Evolutionary conservation across 2,329 filamentous ascomycete species (phyloP).

Genomic region (Aspergillus intermedius): DNA sequence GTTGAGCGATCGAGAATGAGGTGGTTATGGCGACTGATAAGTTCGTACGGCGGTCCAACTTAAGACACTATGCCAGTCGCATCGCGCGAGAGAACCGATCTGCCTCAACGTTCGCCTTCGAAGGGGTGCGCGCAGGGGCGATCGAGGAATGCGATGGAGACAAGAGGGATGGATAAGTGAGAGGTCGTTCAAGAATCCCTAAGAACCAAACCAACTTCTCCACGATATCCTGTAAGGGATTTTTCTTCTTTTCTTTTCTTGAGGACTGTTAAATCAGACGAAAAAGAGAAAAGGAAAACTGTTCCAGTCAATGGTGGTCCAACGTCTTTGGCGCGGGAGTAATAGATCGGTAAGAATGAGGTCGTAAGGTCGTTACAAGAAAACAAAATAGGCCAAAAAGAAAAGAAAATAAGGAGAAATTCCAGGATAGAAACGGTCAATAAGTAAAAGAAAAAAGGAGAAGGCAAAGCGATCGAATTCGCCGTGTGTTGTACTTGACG

Average conservation of each 20-base stretch:
- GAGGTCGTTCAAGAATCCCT: not conserved
- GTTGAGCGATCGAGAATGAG: not conserved
- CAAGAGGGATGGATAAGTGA: not conserved
- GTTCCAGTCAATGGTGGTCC: constrained; percentile 6
- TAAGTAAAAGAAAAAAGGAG: constrained; percentile 17
- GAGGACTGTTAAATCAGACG: not conserved
- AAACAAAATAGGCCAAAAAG: constrained; percentile 11
- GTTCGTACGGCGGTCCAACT: not conserved
- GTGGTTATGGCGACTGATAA: not conserved
- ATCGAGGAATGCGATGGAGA: not conserved
- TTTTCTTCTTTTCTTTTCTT: not conserved
- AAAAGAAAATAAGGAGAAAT: constrained; percentile 6
- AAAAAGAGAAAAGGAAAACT: not conserved
- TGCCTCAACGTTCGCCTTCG: not conserved
- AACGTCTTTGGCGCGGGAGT: constrained; percentile 2
- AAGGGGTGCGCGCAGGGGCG: not conserved
- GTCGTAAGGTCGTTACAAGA: constrained; percentile 19
- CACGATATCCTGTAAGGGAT: not conserved
- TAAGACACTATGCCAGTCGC: not conserved
- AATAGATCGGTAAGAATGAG: constrained; percentile 4
- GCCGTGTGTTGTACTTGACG: constrained; percentile 1
- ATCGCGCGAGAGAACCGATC: not conserved
- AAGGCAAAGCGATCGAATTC: constrained; percentile 14
- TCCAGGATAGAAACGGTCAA: constrained; percentile 1
- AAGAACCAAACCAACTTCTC: not conserved